Evolutionary conservation across 805 yeast genomes (phyloP).

Genomic region (Lipomyces yamadae): DNA sequence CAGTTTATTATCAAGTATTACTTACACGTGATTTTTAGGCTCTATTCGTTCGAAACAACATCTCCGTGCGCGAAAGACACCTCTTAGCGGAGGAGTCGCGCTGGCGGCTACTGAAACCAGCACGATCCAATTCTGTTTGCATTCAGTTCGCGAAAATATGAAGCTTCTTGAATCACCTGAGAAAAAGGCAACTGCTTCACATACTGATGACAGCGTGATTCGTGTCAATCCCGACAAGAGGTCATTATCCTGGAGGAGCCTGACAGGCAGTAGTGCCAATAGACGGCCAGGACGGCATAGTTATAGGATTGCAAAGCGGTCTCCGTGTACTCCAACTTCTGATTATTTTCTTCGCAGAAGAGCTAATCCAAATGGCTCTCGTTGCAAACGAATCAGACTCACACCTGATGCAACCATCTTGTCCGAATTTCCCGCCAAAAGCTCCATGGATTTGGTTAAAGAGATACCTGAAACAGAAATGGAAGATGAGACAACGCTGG

Average conservation of each 20-base stretch:
- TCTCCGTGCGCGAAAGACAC: not conserved
- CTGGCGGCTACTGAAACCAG: not conserved
- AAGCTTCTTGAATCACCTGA: not conserved
- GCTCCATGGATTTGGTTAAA: not conserved
- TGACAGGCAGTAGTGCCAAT: not conserved
- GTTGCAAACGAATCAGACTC: not conserved
- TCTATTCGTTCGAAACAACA: not conserved
- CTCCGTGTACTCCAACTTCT: not conserved
- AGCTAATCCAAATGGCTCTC: not conserved
- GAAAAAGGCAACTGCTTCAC: not conserved
- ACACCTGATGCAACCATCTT: not conserved
- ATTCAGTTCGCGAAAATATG: slow-evolving; percentile 1
- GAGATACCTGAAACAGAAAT: not conserved
- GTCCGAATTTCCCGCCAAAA: not conserved
- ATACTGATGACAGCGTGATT: not conserved
- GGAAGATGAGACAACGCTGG: not conserved
- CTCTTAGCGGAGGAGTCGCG: not conserved
- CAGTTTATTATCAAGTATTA: not conserved
- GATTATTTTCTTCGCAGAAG: too few species aligned
- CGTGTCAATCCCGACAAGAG: not conserved
- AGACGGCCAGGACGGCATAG: not conserved
- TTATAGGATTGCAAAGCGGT: not conserved
- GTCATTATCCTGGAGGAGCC: not conserved
- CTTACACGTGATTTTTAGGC: not conserved
- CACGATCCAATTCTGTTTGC: slow-evolving; percentile 4